Evolutionary conservation across 129 eudicot species (phyloP), one percentile per base, ranked within the genome.

Genomic region (Flaveria bidentis): DNA sequence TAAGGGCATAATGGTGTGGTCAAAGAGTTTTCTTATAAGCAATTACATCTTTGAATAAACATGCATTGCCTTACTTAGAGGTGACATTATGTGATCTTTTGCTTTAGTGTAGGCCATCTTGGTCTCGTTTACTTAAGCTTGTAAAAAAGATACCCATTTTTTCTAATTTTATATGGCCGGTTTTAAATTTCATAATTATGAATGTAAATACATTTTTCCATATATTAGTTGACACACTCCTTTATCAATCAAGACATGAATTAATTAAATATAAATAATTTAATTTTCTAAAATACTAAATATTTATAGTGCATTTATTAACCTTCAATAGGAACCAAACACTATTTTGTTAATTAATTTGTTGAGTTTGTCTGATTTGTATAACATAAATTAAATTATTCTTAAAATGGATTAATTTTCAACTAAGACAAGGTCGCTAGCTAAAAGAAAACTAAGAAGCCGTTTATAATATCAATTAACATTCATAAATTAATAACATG

Each of bases 91-190:
- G 58, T 83, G 50, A 30, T 69, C 77, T 83, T 83, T 83, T 79
- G 81, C 87, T 83, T 83, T 83, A 75, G 52, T 50, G 84, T 75
- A 75, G 87, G 87, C 26, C 71, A 79, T 62, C 22, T 70, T 75
- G 78, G 84, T 83, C 84, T 79, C 55, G 78, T 84, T 84, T 72
- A 76, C 82, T 77, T 82, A 80, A 77, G 79, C 86, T 65, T 62
- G 75, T 67, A 20, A 80, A 80, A 45, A 80, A 45, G 46, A 33
- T 44, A 28, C 18, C 18, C 13, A 23, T 53, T 78, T 79, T 17
- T 61, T n/a, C 22, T 36, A 46, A 23, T 22, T 58, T 44, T 74
- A 49, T 11, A 49, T 49, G 17, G 53, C 53, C 53, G 23, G 46
- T 41, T 73, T 73, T 56, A 44, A 25, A 56, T 71, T 17, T 63